Base-by-base conservation (phyloP, 2,329 filamentous ascomycete species). In the Colletotrichum truncatum region DNA sequence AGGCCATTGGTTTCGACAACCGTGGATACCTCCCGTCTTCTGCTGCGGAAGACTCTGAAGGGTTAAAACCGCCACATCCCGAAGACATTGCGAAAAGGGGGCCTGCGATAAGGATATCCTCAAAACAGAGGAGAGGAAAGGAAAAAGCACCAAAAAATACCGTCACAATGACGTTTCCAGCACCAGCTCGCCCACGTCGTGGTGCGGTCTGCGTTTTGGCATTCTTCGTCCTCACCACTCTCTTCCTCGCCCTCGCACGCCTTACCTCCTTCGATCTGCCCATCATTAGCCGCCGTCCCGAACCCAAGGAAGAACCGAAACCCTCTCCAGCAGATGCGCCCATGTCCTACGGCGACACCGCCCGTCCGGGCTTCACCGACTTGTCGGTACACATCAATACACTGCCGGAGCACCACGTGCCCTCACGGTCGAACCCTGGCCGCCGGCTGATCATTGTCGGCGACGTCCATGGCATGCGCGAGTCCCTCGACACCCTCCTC, bases 381-480 rank as follows among this genome's bases (percentile, higher is more conserved):
- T 28, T 73, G 58, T 52, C 69, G 45, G 30, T 66, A 16, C 55
- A 69, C 49, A 61, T 67, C 48, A 51, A 60, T 51, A 66, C 68
- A 14, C 69, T 82, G 8, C 74, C 78, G 10, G 57, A 66, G 9
- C 54, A 73, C 38, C 57, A 74, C 46, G 64, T 79, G 16, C 73
- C 76, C 3, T 80, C 78, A 4, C 46, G 71, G 25, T 62, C 75
- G 18, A 78, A 81, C 36, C 72, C 80, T 21, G 43, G 57, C 57
- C 87, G 85, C 57, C 84, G 94, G 16, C 81, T 99, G 23, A 82
- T 98, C 32, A 84, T 98, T 66, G 84, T 98, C 32, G 95, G 96
- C 58, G 96, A 99, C 79, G 93, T 98, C 12, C 95, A 98, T 80
- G 96, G 96, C 51, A 96, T 96, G 82, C 88, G 88, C 70, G 76